A percentile compares a stretch with the other conserved stretches of the same genome.
Evolutionary conservation across 2,329 filamentous ascomycete genomes (phyloP).

Genomic region (Neonectria faginata): DNA sequence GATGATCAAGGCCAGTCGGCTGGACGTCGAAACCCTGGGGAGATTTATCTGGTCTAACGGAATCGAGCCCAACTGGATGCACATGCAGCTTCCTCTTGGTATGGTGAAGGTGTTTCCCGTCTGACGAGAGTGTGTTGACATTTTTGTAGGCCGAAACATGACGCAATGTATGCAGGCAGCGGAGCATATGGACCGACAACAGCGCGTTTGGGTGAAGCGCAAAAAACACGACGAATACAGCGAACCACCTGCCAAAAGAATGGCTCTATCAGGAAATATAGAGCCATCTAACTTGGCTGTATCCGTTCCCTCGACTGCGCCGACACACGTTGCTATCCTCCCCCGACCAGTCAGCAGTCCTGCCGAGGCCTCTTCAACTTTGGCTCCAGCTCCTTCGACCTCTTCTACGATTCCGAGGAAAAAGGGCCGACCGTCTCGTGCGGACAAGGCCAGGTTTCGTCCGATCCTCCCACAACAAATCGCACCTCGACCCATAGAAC

Average conservation of each 20-base stretch:
- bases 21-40: slow-evolving; percentile 60
- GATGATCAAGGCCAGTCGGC: slow-evolving; percentile 67
- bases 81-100: slow-evolving; percentile 62
- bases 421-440: slow-evolving; percentile 59
- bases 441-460: slow-evolving; percentile 51
- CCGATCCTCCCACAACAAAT: slow-evolving; percentile 50
- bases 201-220: slow-evolving; percentile 49
- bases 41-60: slow-evolving; percentile 59
- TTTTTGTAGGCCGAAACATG: slow-evolving; percentile 59
- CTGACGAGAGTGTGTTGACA: not conserved
- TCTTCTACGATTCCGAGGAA: slow-evolving; percentile 49
- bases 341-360: slow-evolving; percentile 40
- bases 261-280: slow-evolving; percentile 35
- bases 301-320: slow-evolving; percentile 10
- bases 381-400: slow-evolving; percentile 20
- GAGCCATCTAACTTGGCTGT: slow-evolving; percentile 2
- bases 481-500: slow-evolving; percentile 46
- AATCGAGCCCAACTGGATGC: slow-evolving; percentile 59
- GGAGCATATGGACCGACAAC: slow-evolving; percentile 52
- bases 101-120: slow-evolving; percentile 36
- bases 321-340: slow-evolving; percentile 36
- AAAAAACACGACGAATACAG: slow-evolving; percentile 51
- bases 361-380: slow-evolving; percentile 21
- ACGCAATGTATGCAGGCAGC: slow-evolving; percentile 58
- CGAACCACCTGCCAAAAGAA: slow-evolving; percentile 50